Percentiles rank a stretch among this genome's conserved stretches.
phyloP scores from a whole-genome alignment of 768 basidiomycete species.

The Suillus subluteus region DNA sequence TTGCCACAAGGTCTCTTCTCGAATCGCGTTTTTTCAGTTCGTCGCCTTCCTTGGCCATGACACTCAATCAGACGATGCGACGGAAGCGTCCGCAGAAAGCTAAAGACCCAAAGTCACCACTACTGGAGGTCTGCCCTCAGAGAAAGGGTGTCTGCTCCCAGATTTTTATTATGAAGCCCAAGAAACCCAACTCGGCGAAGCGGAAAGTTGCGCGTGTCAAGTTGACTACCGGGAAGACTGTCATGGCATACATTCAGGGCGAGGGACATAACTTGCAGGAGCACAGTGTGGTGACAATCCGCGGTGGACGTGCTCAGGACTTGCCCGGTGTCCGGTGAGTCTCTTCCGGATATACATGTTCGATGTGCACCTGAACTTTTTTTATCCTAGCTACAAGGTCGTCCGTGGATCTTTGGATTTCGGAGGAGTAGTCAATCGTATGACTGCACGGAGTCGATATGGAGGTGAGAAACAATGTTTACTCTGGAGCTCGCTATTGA shows the following conservation, averaged over 20 bases:
- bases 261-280: conserved; percentile 99
- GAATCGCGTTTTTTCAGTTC: conserved; percentile 62
- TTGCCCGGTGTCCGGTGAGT: conserved; percentile 93
- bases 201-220: conserved; percentile 96
- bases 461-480: conserved; percentile 58
- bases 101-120: conserved; percentile 65
- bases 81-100: conserved; percentile 62
- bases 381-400: conserved; percentile 78
- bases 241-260: conserved; percentile 94
- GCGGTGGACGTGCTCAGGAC: conserved; percentile 97
- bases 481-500: background rate
- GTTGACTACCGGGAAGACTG: conserved; percentile 83
- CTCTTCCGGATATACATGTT: background rate
- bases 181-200: conserved; percentile 98
- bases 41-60: conserved; percentile 59
- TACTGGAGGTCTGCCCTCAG: conserved; percentile 80
- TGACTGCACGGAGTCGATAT: conserved; percentile 86
- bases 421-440: conserved; percentile 84
- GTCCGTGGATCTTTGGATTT: conserved; percentile 93
- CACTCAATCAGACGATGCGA: conserved; percentile 88
- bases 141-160: conserved; percentile 90
- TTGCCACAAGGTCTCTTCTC: conserved; percentile 15
- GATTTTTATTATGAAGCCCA: conserved; percentile 82
- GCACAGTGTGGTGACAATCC: conserved; percentile 92
- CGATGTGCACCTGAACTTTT: background rate